A percentile compares a stretch with the other conserved stretches of the same genome.
These are phyloP conservation scores for Rugosomyces carneus DNA, from an alignment of 1,284 basidiomycete genomes.

Conservation along the genomic window DNA sequence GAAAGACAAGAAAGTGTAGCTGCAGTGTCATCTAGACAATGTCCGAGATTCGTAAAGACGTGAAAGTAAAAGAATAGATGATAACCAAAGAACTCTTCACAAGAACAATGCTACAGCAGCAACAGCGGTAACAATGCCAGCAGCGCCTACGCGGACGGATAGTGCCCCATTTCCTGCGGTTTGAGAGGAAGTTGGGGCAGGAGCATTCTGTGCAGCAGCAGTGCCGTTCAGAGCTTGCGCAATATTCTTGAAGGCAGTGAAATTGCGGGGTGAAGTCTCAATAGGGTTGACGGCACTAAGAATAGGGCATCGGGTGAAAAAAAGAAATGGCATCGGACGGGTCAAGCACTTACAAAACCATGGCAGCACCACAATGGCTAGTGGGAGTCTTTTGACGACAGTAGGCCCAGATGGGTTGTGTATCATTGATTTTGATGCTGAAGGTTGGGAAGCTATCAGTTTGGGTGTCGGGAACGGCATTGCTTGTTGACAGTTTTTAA, in stretches of 20 bases:
- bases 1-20: conserved; percentile 3
- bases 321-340: not conserved
- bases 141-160: conserved; percentile 24
- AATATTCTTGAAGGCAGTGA: conserved; percentile 48
- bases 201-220: conserved; percentile 21
- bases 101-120: conserved; percentile 22
- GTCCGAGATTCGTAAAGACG: conserved; percentile 19
- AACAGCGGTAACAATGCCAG: conserved; percentile 21
- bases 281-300: conserved; percentile 44
- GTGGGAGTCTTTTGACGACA: conserved; percentile 36
- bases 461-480: conserved; percentile 40
- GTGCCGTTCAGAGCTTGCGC: conserved; percentile 42
- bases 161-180: conserved; percentile 22
- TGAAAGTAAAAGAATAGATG: conserved; percentile 9
- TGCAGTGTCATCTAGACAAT: conserved; percentile 25
- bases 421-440: conserved; percentile 51
- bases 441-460: conserved; percentile 43
- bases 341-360: conserved; percentile 42
- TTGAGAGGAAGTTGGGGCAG: conserved; percentile 15
- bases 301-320: conserved; percentile 2
- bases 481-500: conserved; percentile 25
- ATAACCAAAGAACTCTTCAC: conserved; percentile 10
- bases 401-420: conserved; percentile 43
- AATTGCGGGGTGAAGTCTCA: conserved; percentile 41
- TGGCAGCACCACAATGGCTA: conserved; percentile 43